Conservation (phyloP, 2,329 filamentous ascomycete species). For the Dactylella cylindrospora region DNA sequence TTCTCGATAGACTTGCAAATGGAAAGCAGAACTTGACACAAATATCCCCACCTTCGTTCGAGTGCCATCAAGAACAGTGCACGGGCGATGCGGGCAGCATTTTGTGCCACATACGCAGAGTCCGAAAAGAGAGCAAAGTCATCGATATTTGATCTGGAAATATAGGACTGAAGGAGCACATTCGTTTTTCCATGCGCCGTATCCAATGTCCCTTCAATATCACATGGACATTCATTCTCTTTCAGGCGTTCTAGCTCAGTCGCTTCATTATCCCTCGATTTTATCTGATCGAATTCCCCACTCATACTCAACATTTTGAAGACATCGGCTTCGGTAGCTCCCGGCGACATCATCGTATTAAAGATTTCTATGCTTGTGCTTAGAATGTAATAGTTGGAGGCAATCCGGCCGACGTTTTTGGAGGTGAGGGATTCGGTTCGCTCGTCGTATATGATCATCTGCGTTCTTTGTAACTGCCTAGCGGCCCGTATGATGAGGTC, state of each 20-base stretch:
- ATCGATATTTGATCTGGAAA: constrained; percentile 81
- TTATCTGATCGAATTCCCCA: constrained; percentile 96
- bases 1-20: constrained; percentile 97
- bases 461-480: constrained; percentile 79
- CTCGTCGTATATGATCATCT: constrained; percentile 99
- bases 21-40: constrained; percentile 86
- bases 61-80: constrained; percentile 96
- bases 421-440: constrained; percentile 86
- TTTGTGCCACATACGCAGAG: constrained; percentile 91
- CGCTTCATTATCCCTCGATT: constrained; percentile 84
- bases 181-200: constrained; percentile 89
- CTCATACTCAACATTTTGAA: constrained; percentile 97
- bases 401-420: constrained; percentile 94
- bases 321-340: constrained; percentile 85
- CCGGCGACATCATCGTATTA: constrained; percentile 87
- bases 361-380: constrained; percentile 94
- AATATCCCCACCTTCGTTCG: constrained; percentile 91
- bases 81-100: constrained; percentile 88
- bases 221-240: constrained; percentile 71
- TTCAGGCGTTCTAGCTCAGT: constrained; percentile 78
- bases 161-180: constrained; percentile 89
- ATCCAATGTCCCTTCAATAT: constrained; percentile 68
- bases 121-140: constrained; percentile 94
- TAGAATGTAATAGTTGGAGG: constrained; percentile 93
- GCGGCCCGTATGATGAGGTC: constrained; percentile 88